Base-by-base conservation (phyloP, 2,329 filamentous ascomycete species). In the Penicillium sp. region DNA sequence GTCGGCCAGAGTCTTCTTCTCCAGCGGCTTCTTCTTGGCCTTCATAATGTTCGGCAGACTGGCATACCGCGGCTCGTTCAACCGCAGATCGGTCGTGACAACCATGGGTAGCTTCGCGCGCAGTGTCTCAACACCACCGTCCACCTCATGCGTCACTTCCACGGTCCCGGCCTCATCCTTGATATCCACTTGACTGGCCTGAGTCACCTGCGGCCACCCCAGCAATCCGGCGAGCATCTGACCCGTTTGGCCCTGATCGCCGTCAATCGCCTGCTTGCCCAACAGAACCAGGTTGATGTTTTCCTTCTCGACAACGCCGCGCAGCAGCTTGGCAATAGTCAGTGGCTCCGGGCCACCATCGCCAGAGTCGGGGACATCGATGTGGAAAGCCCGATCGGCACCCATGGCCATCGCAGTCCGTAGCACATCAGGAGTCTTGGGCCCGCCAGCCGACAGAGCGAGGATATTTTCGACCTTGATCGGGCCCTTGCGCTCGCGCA, bases 41-140 rank as follows among this genome's bases (percentile, higher is more conserved):
- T 96, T 98, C 92, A 98, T 98, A 51, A 98, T 96, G 64, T 96
- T 96, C 34, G 89, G 90, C 77, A 98, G 66, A 67, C 80, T 95
- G 14, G 90, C 92, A 65, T 95, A 98, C 49, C 92, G 75, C 42
- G 92, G 92, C 77, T 93, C 87, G 61, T 98, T 98, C 64, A 98
- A 71, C 35, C 92, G 73, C 69, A 98, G 66, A 72, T 98, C 92
- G 45, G 92, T 95, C 45, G 92, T 98, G 55, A 98, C 85, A 35
- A 98, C 72, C 80, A 96, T 81, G 0, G 92, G 92, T 66, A 98
- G 69, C 72, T 84, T 85, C 1, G 85, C 81, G 64, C 75, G 76
- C 38, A 98, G 72, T 47, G 89, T 95, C 76, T 96, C 92, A 25
- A 85, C 84, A 51, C 92, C 92, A 7, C 92, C 92, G 67, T 98